phyloP scores from a whole-genome alignment of 805 yeast species.

The Sporopachydermia quercuum region DNA sequence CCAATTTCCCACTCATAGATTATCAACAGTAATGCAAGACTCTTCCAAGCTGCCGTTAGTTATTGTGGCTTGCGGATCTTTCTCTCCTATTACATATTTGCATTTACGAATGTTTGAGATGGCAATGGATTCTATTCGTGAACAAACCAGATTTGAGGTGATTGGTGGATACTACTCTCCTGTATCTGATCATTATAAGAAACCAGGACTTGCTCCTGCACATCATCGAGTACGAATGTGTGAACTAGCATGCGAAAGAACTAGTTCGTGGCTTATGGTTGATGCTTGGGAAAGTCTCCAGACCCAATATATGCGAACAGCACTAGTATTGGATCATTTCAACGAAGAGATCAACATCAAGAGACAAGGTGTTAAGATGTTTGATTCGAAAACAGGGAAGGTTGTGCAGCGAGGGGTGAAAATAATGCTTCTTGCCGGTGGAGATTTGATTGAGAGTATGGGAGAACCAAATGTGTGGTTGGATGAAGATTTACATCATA shows the following conservation, averaged over 20 bases:
- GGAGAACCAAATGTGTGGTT: slow-evolving; percentile 99
- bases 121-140: slow-evolving; percentile 90
- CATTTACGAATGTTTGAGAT: slow-evolving; percentile 97
- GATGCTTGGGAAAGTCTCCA: slow-evolving; percentile 98
- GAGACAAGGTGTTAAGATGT: slow-evolving; percentile 64
- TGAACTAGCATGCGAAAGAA: slow-evolving; percentile 93
- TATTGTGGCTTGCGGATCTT: slow-evolving; percentile 94
- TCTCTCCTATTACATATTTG: slow-evolving; percentile 87
- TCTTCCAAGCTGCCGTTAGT: slow-evolving; percentile 78
- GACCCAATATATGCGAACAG: slow-evolving; percentile 82
- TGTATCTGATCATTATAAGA: slow-evolving; percentile 81
- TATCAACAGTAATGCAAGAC: slow-evolving; percentile 54
- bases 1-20: slow-evolving; percentile 75
- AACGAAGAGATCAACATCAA: slow-evolving; percentile 88
- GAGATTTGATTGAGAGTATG: slow-evolving; percentile 94
- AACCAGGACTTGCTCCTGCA: slow-evolving; percentile 83
- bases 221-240: slow-evolving; percentile 94
- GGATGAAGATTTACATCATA: slow-evolving; percentile 86
- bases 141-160: slow-evolving; percentile 86
- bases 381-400: slow-evolving; percentile 32
- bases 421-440: slow-evolving; percentile 94
- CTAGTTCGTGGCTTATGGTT: slow-evolving; percentile 96
- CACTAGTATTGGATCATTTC: slow-evolving; percentile 89
- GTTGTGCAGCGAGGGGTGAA: slow-evolving; percentile 61
- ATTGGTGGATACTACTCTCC: slow-evolving; percentile 96